Percentiles rank a stretch among this genome's conserved stretches.
phyloP scores from a whole-genome alignment of 441 rosid genomes.

The Hura crepitans region DNA sequence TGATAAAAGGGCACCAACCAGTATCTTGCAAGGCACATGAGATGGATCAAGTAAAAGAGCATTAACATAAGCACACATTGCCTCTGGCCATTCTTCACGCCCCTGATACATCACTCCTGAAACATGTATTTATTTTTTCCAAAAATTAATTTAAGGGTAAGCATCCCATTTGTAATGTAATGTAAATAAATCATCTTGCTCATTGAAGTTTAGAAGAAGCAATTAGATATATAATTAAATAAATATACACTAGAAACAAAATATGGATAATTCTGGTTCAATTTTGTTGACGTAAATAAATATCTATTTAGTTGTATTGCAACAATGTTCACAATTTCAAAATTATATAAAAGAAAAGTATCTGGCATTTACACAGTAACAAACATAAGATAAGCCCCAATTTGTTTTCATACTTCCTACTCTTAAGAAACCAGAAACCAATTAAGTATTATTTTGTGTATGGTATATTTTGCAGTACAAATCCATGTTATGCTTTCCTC shows the following conservation, averaged over 20 bases:
- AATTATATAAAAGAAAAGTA: not conserved
- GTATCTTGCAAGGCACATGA: slow-evolving; percentile 62
- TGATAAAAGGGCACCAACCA: slow-evolving; percentile 49
- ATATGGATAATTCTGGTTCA: not conserved
- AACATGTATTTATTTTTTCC: not conserved
- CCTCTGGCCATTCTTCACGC: slow-evolving; percentile 51
- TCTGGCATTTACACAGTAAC: not conserved
- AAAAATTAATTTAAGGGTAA: not conserved
- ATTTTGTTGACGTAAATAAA: not conserved
- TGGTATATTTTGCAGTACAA: not conserved
- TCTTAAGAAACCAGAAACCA: not conserved
- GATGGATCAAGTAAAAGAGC: slow-evolving; percentile 57
- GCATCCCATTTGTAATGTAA: not conserved
- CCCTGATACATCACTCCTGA: slow-evolving; percentile 70
- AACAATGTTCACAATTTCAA: not conserved
- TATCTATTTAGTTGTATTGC: not conserved
- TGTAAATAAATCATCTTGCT: not conserved
- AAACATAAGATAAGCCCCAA: too few species aligned
- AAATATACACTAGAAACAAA: not conserved
- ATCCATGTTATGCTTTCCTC: not conserved
- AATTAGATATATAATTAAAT: not conserved
- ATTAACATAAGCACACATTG: slow-evolving; percentile 45
- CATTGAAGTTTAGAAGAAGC: not conserved
- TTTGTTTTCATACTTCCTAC: not conserved
- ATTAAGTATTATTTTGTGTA: not conserved